Conservation (phyloP, 148 eudicot species). For the Pharnaceum exiguum region DNA sequence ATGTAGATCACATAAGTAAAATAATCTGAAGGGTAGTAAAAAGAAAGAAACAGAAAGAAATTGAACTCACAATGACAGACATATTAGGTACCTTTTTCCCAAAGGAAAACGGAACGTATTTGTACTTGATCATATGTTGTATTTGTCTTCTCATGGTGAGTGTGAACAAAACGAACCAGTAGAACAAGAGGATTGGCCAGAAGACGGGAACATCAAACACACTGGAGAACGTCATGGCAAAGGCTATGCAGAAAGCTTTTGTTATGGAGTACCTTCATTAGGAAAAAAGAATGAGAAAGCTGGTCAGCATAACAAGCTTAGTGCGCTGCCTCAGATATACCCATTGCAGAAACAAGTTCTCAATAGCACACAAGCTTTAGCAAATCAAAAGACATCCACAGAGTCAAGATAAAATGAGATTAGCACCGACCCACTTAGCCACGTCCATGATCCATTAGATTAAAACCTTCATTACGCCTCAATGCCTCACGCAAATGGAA, state of each 20-base stretch:
- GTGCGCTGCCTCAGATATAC: background rate
- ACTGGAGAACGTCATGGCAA: conserved; percentile 43
- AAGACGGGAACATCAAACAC: conserved; percentile 61
- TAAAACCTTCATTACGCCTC: no score
- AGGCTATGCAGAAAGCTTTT: conserved; percentile 55
- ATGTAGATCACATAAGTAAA: conserved; percentile 1
- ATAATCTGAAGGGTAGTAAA: background rate
- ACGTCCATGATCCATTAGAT: no score
- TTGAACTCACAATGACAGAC: background rate
- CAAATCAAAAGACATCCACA: no score
- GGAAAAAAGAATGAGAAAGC: background rate
- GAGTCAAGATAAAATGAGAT: no score
- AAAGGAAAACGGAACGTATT: conserved; percentile 53
- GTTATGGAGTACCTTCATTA: conserved; percentile 54
- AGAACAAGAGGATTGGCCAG: conserved; percentile 61
- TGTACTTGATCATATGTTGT: conserved; percentile 58
- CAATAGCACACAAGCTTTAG: background rate
- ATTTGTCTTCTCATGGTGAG: conserved; percentile 63
- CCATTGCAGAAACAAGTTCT: background rate
- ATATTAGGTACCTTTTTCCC: conserved; percentile 46
- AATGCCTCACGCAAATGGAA: no score
- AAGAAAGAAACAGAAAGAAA: background rate
- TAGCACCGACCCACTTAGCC: no score
- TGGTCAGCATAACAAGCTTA: background rate
- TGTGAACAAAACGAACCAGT: conserved; percentile 56